Base-by-base conservation (phyloP, 306 rosid species). In the Alnus rubra region DNA sequence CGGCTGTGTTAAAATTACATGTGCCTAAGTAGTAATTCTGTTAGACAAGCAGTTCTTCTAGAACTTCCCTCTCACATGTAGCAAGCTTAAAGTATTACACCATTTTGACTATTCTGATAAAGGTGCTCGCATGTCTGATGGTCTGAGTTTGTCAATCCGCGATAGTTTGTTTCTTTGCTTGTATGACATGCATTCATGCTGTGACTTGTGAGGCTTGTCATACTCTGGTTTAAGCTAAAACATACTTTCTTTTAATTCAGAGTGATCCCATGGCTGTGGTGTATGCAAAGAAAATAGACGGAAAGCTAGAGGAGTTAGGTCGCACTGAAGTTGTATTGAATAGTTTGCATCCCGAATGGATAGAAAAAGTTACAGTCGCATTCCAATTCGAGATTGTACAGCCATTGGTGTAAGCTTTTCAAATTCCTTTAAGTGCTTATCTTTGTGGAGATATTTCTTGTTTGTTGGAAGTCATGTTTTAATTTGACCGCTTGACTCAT, bases 181-280 rank as follows among this genome's bases (percentile, higher is more conserved):
- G 64, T 58, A 58, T 23, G 5, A 8, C 13, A 8, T 58, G 13
- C 64, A 8, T 9, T 58, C 64, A 58, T 58, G 13, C 9, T 23
- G 35, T 7, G 5, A 58, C 14, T 23, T 23, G 35, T 7, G 5
- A 58, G 33, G 64, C 64, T 19, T 58, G 37, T 28, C 65, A 8
- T 59, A 9, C 64, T 59, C 13, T 59, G 14, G 28, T 28, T 16
- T 9, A n/a, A 59, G 37, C 14, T 59, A 59, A 53, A 28, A 59
- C 28, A 33, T 15, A 15, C 33, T 73, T 8, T 73, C 2, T 28
- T 6, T 49, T 49, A 3, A 16, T 50, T 60, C 48, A 64, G 45
- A 35, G 98, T 82, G 98, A 94, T 87, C 97, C 98, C 10, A 94
- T 94, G 97, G 90, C 77, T 23, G 90, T 88, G 58, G 88, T 72